Evolutionary conservation across 2,329 filamentous ascomycete genomes (phyloP), one percentile per base, ranked within the genome.

Genomic region (Mycosphaerella sp.): DNA sequence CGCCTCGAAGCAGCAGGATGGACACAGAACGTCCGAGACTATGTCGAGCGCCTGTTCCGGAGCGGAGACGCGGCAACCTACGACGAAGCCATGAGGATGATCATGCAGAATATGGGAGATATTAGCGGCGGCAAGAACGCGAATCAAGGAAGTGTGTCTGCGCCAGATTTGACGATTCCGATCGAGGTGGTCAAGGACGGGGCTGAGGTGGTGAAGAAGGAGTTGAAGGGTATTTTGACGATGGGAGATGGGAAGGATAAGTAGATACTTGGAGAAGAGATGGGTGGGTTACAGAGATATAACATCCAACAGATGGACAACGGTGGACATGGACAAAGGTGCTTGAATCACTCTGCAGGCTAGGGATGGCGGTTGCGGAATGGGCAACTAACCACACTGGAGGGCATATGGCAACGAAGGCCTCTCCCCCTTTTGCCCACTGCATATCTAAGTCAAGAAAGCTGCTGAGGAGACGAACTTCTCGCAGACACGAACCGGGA

Each of bases 1-100:
- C 73, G 75, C 17, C 73, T 83, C 9, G 75, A 79, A 60, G 72
- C 77, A 47, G 68, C 71, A n/a, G 79, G 79, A 59, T 84, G 80
- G 79, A 76, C 77, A 37, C 73, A 79, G 59, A 71, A 72, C 25
- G 71, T 84, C 53, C 75, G 75, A 51, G 70, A 69, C 41, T 75
- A 82, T 54, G 72, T 79, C 14, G 74, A 75, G 41, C 71, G 77
- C 50, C 72, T 83, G 36, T 75, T 83, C 49, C 76, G 79, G 58
- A 76, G 73, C 21, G 79, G 79, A 41, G 75, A 79, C 49, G 79
- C 76, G 62, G 74, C 74, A 49, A 79, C 73, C 28, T 79, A 78
- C 58, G 75, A 78, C 47, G 77, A 83, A 49, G 71, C 81, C 40
- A 71, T 79, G 64, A 72, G 71, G 14, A 71, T 74, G 27, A 75